These are phyloP conservation scores for Haberlea rhodopensis DNA, from an alignment of 257 asterid genomes.

Conservation along the genomic window DNA sequence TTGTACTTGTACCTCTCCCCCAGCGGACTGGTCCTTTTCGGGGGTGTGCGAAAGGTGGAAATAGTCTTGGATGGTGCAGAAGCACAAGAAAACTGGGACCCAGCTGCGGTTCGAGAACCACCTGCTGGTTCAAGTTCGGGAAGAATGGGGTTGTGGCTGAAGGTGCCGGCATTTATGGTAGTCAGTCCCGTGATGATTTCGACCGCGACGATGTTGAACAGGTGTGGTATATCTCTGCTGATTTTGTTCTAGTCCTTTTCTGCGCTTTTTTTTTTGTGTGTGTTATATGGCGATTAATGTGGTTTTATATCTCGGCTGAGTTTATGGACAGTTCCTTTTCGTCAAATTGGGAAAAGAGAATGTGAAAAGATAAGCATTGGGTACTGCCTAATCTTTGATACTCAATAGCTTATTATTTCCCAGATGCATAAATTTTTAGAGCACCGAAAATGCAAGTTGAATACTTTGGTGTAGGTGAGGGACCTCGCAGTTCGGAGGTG, in stretches of 20 bases:
- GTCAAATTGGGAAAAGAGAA: neutral
- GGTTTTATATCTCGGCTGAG: neutral
- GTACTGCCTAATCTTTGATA: neutral
- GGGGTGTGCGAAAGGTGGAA: slow-evolving; percentile 19
- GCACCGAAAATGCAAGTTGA: neutral
- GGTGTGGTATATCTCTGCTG: slow-evolving; percentile 32
- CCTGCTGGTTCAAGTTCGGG: slow-evolving; percentile 90
- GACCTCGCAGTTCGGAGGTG: neutral
- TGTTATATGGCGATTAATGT: neutral
- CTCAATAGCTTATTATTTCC: neutral
- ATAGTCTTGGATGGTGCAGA: slow-evolving; percentile 49
- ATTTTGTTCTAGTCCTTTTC: neutral
- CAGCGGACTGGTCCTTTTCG: slow-evolving; percentile 35
- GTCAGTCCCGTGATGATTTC: slow-evolving; percentile 85
- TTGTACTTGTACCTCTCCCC: slow-evolving; percentile 9
- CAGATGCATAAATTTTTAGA: neutral
- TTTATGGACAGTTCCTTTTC: neutral
- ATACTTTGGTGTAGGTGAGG: neutral
- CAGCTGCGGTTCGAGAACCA: slow-evolving; percentile 49
- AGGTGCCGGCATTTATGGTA: slow-evolving; percentile 93
- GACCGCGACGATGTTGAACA: slow-evolving; percentile 97
- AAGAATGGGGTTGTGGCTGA: slow-evolving; percentile 87
- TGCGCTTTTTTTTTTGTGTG: no score
- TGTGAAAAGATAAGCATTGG: neutral
- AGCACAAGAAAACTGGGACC: slow-evolving; percentile 44